Evolutionary conservation across 75 land plant species (phyloP).

Genomic region (Sequoia sempervirens): DNA sequence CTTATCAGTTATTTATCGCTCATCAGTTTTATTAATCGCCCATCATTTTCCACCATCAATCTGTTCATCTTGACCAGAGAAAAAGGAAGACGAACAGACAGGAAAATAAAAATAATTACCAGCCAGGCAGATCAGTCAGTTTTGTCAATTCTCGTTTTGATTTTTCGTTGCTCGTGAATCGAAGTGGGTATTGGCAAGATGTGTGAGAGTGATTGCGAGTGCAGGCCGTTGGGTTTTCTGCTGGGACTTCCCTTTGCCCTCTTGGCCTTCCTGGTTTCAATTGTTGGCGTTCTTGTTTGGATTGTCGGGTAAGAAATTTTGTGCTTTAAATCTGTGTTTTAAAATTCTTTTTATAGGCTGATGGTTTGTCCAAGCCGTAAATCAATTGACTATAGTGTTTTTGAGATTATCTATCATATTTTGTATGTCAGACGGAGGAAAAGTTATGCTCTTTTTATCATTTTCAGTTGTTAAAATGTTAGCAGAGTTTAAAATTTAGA

Average conservation of each 20-base stretch:
- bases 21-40: too few species aligned
- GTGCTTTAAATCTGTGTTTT: too few species aligned
- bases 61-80: neutral
- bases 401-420: neutral
- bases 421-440: neutral
- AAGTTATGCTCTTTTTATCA: neutral
- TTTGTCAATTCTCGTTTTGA: neutral
- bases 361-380: neutral
- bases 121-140: neutral
- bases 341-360: neutral
- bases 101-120: too few species aligned
- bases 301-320: constrained; percentile 57
- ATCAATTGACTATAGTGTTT: neutral
- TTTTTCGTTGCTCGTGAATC: neutral
- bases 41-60: neutral
- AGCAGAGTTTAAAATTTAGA: too few species aligned
- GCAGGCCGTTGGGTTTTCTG: constrained; percentile 83
- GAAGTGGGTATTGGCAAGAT: neutral
- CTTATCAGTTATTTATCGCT: too few species aligned
- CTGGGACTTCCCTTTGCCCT: constrained; percentile 86
- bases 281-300: constrained; percentile 76
- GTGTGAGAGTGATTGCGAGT: constrained; percentile 44
- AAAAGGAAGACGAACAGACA: neutral
- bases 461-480: too few species aligned
- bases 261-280: constrained; percentile 62